A percentile compares a stretch with the other conserved stretches of the same genome.
Evolutionary conservation across 164 flowering plant species (phyloP).

Genomic region (Chimonanthus salicifolius): DNA sequence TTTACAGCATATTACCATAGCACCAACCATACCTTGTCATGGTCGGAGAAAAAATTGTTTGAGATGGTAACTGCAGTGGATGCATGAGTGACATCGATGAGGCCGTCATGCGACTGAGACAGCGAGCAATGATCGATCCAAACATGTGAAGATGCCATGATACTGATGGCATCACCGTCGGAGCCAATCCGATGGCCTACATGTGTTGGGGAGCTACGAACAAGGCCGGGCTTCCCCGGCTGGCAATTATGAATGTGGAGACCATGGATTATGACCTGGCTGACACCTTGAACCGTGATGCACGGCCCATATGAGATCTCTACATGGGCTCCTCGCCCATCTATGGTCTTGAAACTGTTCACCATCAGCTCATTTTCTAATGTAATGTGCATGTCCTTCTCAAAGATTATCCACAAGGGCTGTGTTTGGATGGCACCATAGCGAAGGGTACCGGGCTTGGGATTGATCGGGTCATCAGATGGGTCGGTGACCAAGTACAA

Average conservation of each 20-base stretch:
- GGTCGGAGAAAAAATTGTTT: slow-evolving; percentile 75
- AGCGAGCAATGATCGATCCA: slow-evolving; percentile 41
- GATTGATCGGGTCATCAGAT: background rate
- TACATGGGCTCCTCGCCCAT: slow-evolving; percentile 10
- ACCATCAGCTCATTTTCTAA: slow-evolving; percentile 67
- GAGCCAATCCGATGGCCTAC: slow-evolving; percentile 39
- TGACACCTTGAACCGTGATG: slow-evolving; percentile 61
- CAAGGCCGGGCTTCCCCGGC: slow-evolving; percentile 24
- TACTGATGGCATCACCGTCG: slow-evolving; percentile 58
- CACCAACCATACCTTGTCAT: slow-evolving; percentile 48
- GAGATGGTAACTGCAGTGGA: slow-evolving; percentile 77
- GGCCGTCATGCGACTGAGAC: slow-evolving; percentile 70
- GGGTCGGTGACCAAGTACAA: background rate
- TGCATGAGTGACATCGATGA: slow-evolving; percentile 63
- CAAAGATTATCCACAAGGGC: slow-evolving; percentile 77
- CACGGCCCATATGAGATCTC: slow-evolving; percentile 58
- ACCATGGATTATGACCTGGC: slow-evolving; percentile 70
- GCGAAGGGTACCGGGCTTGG: slow-evolving; percentile 59
- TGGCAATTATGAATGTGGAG: slow-evolving; percentile 59
- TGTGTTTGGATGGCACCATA: slow-evolving; percentile 68
- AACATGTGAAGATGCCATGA: slow-evolving; percentile 9
- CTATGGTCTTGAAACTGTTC: slow-evolving; percentile 60
- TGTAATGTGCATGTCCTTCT: slow-evolving; percentile 64
- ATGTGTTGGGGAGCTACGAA: slow-evolving; percentile 32
- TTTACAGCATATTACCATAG: background rate